Evolutionary conservation across 805 yeast genomes (phyloP).

Genomic region (Sugiyamaella floridensis): DNA sequence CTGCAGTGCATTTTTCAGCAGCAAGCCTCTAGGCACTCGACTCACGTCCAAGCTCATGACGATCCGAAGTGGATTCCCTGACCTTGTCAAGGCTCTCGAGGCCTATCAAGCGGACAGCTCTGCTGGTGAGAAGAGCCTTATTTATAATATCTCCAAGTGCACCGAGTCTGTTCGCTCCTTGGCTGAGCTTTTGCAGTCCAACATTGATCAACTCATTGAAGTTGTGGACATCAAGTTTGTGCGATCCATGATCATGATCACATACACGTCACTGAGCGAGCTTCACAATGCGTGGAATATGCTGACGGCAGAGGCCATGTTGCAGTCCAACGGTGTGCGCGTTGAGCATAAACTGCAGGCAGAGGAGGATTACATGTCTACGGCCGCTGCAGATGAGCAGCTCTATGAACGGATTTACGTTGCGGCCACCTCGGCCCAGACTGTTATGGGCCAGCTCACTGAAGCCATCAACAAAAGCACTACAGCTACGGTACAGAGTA

Average conservation of each 20-base stretch:
- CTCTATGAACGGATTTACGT: slow-evolving; percentile 55
- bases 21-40: slow-evolving; percentile 10
- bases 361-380: neutral
- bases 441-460: slow-evolving; percentile 70
- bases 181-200: slow-evolving; percentile 42
- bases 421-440: slow-evolving; percentile 63
- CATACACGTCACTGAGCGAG: slow-evolving; percentile 60
- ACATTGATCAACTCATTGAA: slow-evolving; percentile 43
- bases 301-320: slow-evolving; percentile 17
- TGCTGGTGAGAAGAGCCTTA: slow-evolving; percentile 17
- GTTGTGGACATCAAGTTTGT: slow-evolving; percentile 58
- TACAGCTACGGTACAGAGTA: slow-evolving; percentile 31
- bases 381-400: slow-evolving; percentile 55
- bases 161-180: slow-evolving; percentile 46
- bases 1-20: slow-evolving; percentile 15
- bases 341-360: slow-evolving; percentile 23
- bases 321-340: slow-evolving; percentile 1
- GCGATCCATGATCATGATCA: slow-evolving; percentile 53
- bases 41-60: slow-evolving; percentile 11
- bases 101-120: slow-evolving; percentile 1
- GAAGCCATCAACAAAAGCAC: slow-evolving; percentile 32
- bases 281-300: slow-evolving; percentile 57
- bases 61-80: slow-evolving; percentile 18
- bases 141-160: slow-evolving; percentile 34
- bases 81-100: slow-evolving; percentile 51